phyloP scores from a whole-genome alignment of 148 eudicot genomes.

The Vaccinium macrocarpon region DNA sequence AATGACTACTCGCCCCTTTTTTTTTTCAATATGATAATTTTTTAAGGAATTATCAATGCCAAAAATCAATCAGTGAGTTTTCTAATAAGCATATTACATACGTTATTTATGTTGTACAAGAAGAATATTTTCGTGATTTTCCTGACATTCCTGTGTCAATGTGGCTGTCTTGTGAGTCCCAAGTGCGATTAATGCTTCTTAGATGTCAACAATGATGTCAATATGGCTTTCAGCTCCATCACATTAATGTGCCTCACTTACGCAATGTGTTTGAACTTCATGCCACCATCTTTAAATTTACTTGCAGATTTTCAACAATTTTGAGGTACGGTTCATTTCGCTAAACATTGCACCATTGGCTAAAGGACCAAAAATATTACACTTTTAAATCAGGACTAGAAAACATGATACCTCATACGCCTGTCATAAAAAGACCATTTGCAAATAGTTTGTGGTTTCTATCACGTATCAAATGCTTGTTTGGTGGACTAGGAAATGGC shows the following conservation, averaged over 20 bases:
- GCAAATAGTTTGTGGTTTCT: not conserved
- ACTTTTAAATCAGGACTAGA: not conserved
- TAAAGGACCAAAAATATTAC: not conserved
- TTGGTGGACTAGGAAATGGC: not conserved
- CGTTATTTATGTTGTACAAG: not conserved
- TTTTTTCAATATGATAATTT: not conserved
- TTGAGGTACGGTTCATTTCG: not conserved
- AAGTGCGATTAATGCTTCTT: not conserved
- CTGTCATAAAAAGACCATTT: not conserved
- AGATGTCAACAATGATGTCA: not conserved
- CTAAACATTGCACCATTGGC: not conserved
- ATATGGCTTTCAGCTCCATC: not conserved
- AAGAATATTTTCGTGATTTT: not conserved
- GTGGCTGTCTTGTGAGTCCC: not conserved
- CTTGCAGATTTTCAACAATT: not conserved
- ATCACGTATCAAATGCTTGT: not conserved
- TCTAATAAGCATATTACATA: not conserved
- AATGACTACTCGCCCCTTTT: not conserved
- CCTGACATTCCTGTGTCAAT: not conserved
- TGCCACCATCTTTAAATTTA: not conserved
- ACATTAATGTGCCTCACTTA: not conserved
- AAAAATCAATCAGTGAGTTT: not conserved
- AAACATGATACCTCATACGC: not conserved
- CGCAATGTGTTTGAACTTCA: not conserved
- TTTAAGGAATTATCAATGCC: not conserved